Evolutionary conservation across 148 eudicot genomes (phyloP), one percentile per base, ranked within the genome.

Genomic region (Rhododendron ovatum): DNA sequence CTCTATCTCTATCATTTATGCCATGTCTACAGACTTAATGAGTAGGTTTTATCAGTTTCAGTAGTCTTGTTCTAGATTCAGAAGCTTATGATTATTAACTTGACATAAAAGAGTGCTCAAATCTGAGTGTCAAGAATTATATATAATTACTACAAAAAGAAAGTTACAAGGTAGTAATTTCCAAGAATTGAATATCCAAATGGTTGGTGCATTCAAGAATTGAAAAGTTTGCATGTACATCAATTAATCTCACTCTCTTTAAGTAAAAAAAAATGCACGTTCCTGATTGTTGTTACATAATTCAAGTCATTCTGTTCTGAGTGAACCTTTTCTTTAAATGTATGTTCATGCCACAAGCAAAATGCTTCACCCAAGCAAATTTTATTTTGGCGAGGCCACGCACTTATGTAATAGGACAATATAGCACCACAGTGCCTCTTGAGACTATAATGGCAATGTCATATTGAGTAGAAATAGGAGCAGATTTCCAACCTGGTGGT

Each of bases 401-500:
- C 33, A 50, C 57, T 13, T 47, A 13, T 5, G 57, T 78, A n/a
- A 28, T n/a, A 78, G 35, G 15, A 78, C 5, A 75, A 3, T 17
- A 43, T 47, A 79, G 59, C 59, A 26, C 26, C 81, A 43, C 65
- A 7, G 51, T 1, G 80, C 26, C 12, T 37, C 80, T 22, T 41
- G 82, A 26, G 47, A 59, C 59, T 79, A 63, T 47, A 80, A 69
- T 76, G 80, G 53, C 63, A 5, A 50, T 48, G 45, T 28, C 3
- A 24, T 43, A 7, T 63, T 28, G 28, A 71, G 11, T 28, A 55
- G 69, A 39, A 80, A 45, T 59, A 87, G 83, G 80, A 83, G 79
- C 45, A 74, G 74, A 81, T 78, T 28, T 53, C 82, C 77, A 73
- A 97, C 99, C 99, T 97, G 99, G 87, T 97, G 99, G 90, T 97